These are phyloP conservation scores for Teunomyces aglyptinius DNA, from an alignment of 805 yeast genomes.

Conservation along the genomic window DNA sequence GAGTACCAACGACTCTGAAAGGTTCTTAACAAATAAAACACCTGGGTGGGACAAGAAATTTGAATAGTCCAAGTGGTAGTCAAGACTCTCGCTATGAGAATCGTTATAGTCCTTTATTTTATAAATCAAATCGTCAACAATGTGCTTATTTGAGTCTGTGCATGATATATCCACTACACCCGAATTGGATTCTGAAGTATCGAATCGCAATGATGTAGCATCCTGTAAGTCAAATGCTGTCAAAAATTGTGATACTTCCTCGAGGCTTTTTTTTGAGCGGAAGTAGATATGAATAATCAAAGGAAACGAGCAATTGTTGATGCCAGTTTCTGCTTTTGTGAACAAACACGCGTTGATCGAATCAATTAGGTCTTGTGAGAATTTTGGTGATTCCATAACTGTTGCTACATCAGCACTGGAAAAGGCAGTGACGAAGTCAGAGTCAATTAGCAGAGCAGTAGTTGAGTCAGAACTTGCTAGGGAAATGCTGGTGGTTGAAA, in stretches of 20 bases:
- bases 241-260: not conserved
- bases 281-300: constrained; percentile 2
- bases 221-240: not conserved
- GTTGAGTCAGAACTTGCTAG: not conserved
- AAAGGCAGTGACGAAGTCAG: not conserved
- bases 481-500: not conserved
- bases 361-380: constrained; percentile 3
- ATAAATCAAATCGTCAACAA: constrained; percentile 10
- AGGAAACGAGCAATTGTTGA: constrained; percentile 6
- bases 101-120: constrained; percentile 9
- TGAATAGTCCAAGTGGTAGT: constrained; percentile 23
- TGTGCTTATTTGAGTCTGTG: constrained; percentile 4
- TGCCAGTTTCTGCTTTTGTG: constrained; percentile 3
- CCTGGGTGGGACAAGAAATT: constrained; percentile 54
- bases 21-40: constrained; percentile 52
- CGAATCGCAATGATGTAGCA: not conserved
- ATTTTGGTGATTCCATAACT: not conserved
- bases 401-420: not conserved
- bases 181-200: not conserved
- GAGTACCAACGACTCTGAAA: constrained; percentile 35
- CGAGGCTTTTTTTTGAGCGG: not conserved
- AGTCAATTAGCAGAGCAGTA: not conserved
- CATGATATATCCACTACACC: not conserved
- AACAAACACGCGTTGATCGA: constrained; percentile 10
- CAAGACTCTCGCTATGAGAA: not conserved